These are phyloP conservation scores for Paraphaeosphaeria minitans DNA, from an alignment of 2,329 filamentous ascomycete species.

Conservation along the genomic window DNA sequence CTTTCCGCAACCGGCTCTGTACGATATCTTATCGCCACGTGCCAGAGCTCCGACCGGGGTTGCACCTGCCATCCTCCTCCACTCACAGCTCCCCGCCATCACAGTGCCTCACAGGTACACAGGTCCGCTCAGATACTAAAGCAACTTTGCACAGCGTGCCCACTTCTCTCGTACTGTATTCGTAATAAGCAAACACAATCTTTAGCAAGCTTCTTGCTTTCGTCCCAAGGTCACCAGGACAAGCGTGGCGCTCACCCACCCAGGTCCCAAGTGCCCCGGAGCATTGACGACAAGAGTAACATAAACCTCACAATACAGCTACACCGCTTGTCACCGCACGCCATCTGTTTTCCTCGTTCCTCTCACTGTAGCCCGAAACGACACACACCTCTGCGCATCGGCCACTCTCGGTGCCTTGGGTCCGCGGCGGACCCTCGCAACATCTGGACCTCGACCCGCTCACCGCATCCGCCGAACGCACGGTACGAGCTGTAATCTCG, in stretches of 20 bases:
- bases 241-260: constrained; percentile 12
- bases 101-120: background rate
- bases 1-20: constrained; percentile 2
- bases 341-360: background rate
- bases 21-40: constrained; percentile 25
- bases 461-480: background rate
- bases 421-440: constrained; percentile 7
- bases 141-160: background rate
- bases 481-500: background rate
- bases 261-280: constrained; percentile 15
- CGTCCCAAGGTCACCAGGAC: constrained; percentile 19
- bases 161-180: background rate
- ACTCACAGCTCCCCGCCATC: constrained; percentile 9
- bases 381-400: background rate
- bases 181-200: background rate
- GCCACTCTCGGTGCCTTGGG: constrained; percentile 6
- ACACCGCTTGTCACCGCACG: background rate
- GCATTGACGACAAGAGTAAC: constrained; percentile 5
- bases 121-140: background rate
- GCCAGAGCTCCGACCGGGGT: constrained; percentile 4
- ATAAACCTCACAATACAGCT: background rate
- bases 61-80: background rate
- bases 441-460: background rate
- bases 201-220: background rate
- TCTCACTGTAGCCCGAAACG: background rate